These are phyloP conservation scores for Globisporangium megalacanthum DNA, from an alignment of 352 stramenopile genomes.

Conservation along the genomic window DNA sequence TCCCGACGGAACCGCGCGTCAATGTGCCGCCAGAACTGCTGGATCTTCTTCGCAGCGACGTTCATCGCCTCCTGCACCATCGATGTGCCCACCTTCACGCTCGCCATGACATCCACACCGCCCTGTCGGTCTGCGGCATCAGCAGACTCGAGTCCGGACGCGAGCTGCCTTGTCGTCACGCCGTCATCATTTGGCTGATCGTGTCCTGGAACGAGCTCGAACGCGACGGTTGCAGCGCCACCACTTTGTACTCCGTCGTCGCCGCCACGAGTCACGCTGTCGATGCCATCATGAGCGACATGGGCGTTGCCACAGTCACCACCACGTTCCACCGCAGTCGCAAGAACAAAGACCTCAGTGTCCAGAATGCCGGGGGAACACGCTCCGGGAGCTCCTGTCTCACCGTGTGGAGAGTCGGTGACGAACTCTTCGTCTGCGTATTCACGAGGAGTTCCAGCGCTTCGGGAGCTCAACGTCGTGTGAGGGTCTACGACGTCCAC, in stretches of 20 bases:
- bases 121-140: neutral
- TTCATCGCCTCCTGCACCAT: constrained; percentile 13
- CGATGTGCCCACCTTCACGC: constrained; percentile 3
- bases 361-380: too few species aligned
- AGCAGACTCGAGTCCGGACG: constrained; percentile 3
- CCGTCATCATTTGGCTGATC: neutral
- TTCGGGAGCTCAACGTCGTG: neutral
- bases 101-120: neutral
- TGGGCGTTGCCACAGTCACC: too few species aligned
- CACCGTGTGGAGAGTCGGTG: neutral
- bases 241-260: too few species aligned
- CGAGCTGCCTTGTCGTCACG: constrained; percentile 1
- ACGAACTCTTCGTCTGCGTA: neutral
- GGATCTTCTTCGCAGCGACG: constrained; percentile 11
- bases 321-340: neutral
- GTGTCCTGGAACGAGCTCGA: neutral
- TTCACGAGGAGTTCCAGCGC: neutral
- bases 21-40: constrained; percentile 17
- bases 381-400: neutral
- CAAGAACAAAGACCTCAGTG: neutral
- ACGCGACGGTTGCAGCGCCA: neutral
- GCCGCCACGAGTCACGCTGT: too few species aligned
- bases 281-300: too few species aligned
- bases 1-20: constrained; percentile 5
- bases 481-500: neutral